Conservation (phyloP, 768 basidiomycete genomes). For the Lactifluus echinatus region DNA sequence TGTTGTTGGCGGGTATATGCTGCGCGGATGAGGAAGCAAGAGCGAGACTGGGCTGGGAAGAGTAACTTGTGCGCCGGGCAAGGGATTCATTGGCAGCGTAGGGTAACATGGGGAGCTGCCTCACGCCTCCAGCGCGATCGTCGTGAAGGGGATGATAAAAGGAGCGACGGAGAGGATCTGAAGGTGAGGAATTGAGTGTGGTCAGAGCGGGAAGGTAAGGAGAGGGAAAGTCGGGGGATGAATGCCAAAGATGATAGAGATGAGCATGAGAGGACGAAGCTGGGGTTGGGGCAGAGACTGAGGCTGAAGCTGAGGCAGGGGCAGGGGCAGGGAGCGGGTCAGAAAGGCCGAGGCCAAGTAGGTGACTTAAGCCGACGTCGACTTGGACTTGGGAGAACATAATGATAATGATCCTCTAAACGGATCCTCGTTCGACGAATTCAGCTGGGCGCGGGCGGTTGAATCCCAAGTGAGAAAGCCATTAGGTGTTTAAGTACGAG, state of each 20-base stretch:
- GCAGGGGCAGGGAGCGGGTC: neutral
- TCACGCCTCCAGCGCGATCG: slow-evolving; percentile 6
- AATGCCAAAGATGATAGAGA: slow-evolving; percentile 12
- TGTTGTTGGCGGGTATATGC: neutral
- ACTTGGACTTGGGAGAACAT: too few species aligned
- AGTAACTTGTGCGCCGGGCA: neutral
- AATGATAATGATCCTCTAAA: too few species aligned
- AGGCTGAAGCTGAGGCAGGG: neutral
- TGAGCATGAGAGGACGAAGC: neutral
- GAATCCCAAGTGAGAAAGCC: slow-evolving; percentile 13
- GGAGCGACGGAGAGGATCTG: slow-evolving; percentile 5
- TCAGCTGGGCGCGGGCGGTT: slow-evolving; percentile 7
- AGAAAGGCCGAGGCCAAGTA: neutral
- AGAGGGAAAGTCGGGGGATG: slow-evolving; percentile 4
- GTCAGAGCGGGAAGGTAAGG: slow-evolving; percentile 1
- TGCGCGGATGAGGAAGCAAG: neutral
- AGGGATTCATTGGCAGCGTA: neutral
- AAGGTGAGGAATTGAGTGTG: neutral
- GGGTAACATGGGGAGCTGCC: slow-evolving; percentile 17
- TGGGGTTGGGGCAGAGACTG: neutral
- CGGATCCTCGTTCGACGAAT: slow-evolving; percentile 12
- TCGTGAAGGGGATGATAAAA: slow-evolving; percentile 9
- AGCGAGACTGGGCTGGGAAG: neutral
- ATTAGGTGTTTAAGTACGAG: slow-evolving; percentile 20
- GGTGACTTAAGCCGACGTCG: neutral